These are phyloP conservation scores for Podospora sp. DNA, from an alignment of 495 filamentous ascomycete species.

Conservation along the genomic window DNA sequence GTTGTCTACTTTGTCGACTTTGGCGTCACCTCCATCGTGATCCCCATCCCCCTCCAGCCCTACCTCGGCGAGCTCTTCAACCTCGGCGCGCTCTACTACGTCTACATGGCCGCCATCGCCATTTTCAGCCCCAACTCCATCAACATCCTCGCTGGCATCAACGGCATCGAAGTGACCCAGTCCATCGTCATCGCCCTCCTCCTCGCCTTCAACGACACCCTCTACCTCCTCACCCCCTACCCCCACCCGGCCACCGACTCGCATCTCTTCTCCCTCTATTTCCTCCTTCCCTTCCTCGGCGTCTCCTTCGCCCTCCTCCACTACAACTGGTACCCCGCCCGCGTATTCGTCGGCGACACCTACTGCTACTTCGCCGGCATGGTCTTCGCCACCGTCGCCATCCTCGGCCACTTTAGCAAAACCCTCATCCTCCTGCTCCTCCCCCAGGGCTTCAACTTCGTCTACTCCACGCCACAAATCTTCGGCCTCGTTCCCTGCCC, in stretches of 20 bases:
- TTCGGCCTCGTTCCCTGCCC: conserved; percentile 90
- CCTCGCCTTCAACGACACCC: conserved; percentile 77
- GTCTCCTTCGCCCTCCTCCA: conserved; percentile 82
- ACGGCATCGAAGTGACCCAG: conserved; percentile 95
- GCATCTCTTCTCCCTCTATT: conserved; percentile 92
- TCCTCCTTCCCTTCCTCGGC: conserved; percentile 90
- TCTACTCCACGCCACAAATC: conserved; percentile 90
- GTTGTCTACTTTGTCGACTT: conserved; percentile 98
- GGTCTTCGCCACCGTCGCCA: conserved; percentile 96
- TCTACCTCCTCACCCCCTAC: conserved; percentile 77
- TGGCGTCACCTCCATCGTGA: conserved; percentile 90
- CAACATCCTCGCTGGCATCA: conserved; percentile 97
- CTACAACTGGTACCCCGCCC: conserved; percentile 96
- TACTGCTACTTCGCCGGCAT: conserved; percentile 99
- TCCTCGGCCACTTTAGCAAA: conserved; percentile 97
- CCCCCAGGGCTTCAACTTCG: conserved; percentile 94
- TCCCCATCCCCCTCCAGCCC: conserved; percentile 78
- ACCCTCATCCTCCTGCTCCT: conserved; percentile 88
- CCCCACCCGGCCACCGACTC: conserved; percentile 94
- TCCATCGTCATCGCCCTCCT: conserved; percentile 87
- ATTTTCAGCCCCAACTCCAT: conserved; percentile 78
- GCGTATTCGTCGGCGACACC: conserved; percentile 95
- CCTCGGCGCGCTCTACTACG: conserved; percentile 70
- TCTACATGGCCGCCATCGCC: conserved; percentile 50
- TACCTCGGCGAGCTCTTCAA: conserved; percentile 83